These are phyloP conservation scores for Colletotrichum sp. DNA, from an alignment of 2,329 filamentous ascomycete species.

Conservation along the genomic window DNA sequence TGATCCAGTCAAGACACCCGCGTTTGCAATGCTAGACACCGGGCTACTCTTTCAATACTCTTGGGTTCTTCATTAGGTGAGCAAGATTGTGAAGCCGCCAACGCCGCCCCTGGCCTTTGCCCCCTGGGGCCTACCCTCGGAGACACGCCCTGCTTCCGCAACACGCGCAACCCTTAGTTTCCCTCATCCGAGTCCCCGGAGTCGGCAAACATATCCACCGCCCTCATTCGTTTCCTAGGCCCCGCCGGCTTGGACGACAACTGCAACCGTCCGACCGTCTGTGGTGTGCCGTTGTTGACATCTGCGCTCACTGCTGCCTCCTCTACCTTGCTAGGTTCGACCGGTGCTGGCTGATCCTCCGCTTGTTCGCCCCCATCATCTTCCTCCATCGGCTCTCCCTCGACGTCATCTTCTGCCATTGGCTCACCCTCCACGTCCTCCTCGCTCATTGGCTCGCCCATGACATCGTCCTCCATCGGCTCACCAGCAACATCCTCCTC, in stretches of 20 bases:
- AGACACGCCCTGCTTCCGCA: neutral
- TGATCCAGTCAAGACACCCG: constrained; percentile 5
- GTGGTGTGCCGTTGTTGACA: neutral
- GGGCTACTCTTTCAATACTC: neutral
- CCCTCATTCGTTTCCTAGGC: constrained; percentile 70
- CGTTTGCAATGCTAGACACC: constrained; percentile 1
- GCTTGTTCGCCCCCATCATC: constrained; percentile 34
- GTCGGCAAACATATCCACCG: constrained; percentile 88
- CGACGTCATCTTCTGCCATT: constrained; percentile 52
- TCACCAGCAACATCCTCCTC: constrained; percentile 55
- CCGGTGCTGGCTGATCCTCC: constrained; percentile 10
- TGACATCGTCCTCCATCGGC: constrained; percentile 44
- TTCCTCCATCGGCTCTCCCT: constrained; percentile 52
- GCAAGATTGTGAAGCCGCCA: constrained; percentile 4
- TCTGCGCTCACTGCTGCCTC: constrained; percentile 23
- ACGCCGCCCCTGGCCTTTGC: neutral
- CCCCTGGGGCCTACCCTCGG: neutral
- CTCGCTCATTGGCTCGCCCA: constrained; percentile 45
- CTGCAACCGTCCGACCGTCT: constrained; percentile 22
- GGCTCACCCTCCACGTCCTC: constrained; percentile 44
- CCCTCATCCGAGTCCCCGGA: constrained; percentile 61
- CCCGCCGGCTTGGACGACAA: constrained; percentile 27
- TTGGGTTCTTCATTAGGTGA: neutral
- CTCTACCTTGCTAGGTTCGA: neutral
- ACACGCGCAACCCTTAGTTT: constrained; percentile 18